A percentile compares a stretch with the other conserved stretches of the same genome.
These are phyloP conservation scores for Xylaria polymorpha DNA, from an alignment of 2,329 filamentous ascomycete genomes.

Conservation along the genomic window DNA sequence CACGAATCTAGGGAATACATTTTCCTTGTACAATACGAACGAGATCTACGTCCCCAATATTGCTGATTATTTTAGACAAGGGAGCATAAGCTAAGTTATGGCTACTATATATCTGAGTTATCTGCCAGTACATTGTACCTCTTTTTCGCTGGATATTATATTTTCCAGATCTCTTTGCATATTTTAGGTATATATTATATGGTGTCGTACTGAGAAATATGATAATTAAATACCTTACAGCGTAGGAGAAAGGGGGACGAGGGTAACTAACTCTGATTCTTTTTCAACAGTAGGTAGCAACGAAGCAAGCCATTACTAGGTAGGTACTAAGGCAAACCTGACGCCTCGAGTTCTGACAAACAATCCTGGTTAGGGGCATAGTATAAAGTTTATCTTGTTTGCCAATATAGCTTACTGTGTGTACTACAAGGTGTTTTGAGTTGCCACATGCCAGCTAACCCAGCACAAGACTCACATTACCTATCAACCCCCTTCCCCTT, in stretches of 20 bases:
- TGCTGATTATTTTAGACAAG: not conserved
- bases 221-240: not conserved
- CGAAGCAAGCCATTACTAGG: not conserved
- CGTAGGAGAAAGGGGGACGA: not conserved
- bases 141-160: not conserved
- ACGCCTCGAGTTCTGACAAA: not conserved
- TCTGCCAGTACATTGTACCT: too few relatives aligned
- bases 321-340: not conserved
- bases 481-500: not conserved
- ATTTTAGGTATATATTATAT: too few relatives aligned
- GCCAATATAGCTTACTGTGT: not conserved
- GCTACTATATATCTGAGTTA: not conserved
- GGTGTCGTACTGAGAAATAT: not conserved
- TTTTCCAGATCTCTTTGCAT: not conserved
- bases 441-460: not conserved
- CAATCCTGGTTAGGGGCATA: not conserved
- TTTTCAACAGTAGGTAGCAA: not conserved
- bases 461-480: not conserved
- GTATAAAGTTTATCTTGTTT: not conserved
- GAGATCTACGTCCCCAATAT: conserved; percentile 19
- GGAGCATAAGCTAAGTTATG: not conserved
- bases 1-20: conserved; percentile 7
- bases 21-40: conserved; percentile 34
- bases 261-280: not conserved
- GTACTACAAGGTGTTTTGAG: not conserved